Conservation (phyloP, 2,329 filamentous ascomycete genomes). For the Pseudocercospora musae region DNA sequence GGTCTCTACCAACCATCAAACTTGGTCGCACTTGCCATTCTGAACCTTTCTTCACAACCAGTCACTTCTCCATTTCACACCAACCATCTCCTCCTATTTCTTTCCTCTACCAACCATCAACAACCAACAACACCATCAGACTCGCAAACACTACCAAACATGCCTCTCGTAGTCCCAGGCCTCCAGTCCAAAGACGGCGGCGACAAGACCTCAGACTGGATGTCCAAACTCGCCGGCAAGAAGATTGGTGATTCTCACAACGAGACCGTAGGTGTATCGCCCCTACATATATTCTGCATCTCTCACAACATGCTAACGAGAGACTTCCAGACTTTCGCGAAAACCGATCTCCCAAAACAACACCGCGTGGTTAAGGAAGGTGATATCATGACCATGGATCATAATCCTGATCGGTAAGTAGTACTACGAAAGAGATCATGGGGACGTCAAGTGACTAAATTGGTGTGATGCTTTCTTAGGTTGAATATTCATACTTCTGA, state of each 20-base stretch:
- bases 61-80: neutral
- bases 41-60: neutral
- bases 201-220: slow-evolving; percentile 44
- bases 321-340: slow-evolving; percentile 47
- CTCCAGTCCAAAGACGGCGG: slow-evolving; percentile 36
- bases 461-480: slow-evolving; percentile 19
- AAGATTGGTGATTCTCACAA: slow-evolving; percentile 48
- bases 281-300: neutral
- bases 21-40: neutral
- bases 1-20: neutral
- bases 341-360: slow-evolving; percentile 47
- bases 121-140: neutral
- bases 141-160: slow-evolving; percentile 23
- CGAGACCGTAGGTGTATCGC: slow-evolving; percentile 47
- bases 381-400: slow-evolving; percentile 47
- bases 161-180: slow-evolving; percentile 53
- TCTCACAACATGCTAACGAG: neutral
- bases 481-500: slow-evolving; percentile 50
- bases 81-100: neutral
- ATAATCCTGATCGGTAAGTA: slow-evolving; percentile 44
- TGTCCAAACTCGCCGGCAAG: slow-evolving; percentile 50
- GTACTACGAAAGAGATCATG: neutral
- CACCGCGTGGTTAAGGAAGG: slow-evolving; percentile 48
- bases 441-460: neutral
- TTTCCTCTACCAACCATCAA: neutral